These are phyloP conservation scores for Ceratopteris richardii DNA, from an alignment of 75 land plant species.

Conservation along the genomic window DNA sequence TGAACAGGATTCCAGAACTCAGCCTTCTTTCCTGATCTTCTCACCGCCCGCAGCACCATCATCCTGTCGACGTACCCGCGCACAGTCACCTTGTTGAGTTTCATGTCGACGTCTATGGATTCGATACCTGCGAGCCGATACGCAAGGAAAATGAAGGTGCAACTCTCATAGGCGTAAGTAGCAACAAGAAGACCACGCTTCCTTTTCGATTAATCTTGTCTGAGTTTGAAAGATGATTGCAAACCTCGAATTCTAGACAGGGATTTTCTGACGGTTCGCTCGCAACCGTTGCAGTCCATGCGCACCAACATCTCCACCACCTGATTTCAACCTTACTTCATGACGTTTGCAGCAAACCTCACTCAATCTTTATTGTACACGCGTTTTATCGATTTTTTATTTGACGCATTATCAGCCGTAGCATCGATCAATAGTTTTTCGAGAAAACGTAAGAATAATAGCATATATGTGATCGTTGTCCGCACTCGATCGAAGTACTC, in stretches of 20 bases:
- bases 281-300: constrained; percentile 58
- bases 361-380: too few relatives aligned
- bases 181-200: too few relatives aligned
- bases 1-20: constrained; percentile 41
- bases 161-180: too few relatives aligned
- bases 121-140: constrained; percentile 33
- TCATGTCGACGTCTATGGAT: constrained; percentile 54
- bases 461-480: too few relatives aligned
- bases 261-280: constrained; percentile 41
- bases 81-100: constrained; percentile 46
- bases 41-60: constrained; percentile 52
- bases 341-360: too few relatives aligned
- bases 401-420: too few relatives aligned
- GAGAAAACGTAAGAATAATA: too few relatives aligned
- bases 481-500: too few relatives aligned
- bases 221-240: too few relatives aligned
- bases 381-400: too few relatives aligned
- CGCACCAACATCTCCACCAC: constrained; percentile 50
- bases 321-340: constrained; percentile 15
- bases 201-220: too few relatives aligned
- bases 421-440: too few relatives aligned
- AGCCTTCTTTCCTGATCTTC: constrained; percentile 45
- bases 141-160: background rate
- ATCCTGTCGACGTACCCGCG: constrained; percentile 45
- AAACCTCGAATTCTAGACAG: constrained; percentile 46